A percentile compares a stretch with the other conserved stretches of the same genome.
Conservation (phyloP, 306 rosid species). For the Hippophae gyantsensis region DNA sequence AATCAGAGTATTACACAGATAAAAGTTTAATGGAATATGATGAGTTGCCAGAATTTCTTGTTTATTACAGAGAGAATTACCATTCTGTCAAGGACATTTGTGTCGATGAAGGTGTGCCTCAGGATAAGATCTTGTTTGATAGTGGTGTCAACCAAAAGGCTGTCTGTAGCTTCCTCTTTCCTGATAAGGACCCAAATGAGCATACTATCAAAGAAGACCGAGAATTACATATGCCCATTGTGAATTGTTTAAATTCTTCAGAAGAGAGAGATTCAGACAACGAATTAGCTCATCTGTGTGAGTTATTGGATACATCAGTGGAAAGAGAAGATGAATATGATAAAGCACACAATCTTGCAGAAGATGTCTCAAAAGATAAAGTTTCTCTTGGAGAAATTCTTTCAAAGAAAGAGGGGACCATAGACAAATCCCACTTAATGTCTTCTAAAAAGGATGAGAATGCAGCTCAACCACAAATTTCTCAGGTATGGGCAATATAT, state of each 20-base stretch:
- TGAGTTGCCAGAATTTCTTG: conserved; percentile 46
- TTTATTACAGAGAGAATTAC: conserved; percentile 50
- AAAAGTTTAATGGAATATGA: conserved; percentile 49
- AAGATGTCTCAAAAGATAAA: conserved; percentile 22
- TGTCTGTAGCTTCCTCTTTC: conserved; percentile 21
- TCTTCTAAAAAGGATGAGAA: conserved; percentile 18
- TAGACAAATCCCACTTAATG: conserved; percentile 6
- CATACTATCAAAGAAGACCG: conserved; percentile 20
- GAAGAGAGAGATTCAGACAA: conserved; percentile 24
- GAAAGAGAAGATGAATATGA: conserved; percentile 10
- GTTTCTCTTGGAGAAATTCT: conserved; percentile 11
- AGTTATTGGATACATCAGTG: conserved; percentile 24
- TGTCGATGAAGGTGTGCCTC: conserved; percentile 57
- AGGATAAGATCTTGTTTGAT: conserved; percentile 39
- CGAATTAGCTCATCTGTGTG: conserved; percentile 15
- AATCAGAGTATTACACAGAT: conserved; percentile 35
- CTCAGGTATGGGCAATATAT: conserved; percentile 39
- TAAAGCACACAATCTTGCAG: conserved; percentile 12
- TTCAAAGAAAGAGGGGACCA: conserved; percentile 16
- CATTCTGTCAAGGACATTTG: conserved; percentile 72
- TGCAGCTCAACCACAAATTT: conserved; percentile 16
- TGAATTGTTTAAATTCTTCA: conserved; percentile 17
- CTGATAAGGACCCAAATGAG: conserved; percentile 14
- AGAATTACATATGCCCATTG: conserved; percentile 14
- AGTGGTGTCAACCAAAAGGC: conserved; percentile 25